phyloP scores from a whole-genome alignment of 441 rosid genomes.

The Erodium chrysanthum region DNA sequence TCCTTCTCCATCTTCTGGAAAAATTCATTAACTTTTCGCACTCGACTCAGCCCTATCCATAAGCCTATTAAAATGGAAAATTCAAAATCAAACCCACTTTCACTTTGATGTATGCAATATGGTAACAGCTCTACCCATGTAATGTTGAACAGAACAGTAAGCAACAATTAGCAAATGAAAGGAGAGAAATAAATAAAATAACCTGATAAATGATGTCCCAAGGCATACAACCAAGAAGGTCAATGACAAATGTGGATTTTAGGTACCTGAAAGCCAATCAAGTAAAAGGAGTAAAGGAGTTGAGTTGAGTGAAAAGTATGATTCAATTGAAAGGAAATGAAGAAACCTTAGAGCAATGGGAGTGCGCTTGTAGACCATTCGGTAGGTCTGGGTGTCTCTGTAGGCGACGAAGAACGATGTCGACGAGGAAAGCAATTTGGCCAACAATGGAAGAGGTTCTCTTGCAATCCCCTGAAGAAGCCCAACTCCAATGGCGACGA shows the following conservation, averaged over 20 bases:
- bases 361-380: slow-evolving; percentile 45
- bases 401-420: slow-evolving; percentile 61
- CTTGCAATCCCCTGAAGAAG: slow-evolving; percentile 80
- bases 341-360: slow-evolving; percentile 65
- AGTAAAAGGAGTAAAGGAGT: neutral
- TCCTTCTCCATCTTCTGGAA: slow-evolving; percentile 66
- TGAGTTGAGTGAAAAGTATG: neutral
- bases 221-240: slow-evolving; percentile 74
- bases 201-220: slow-evolving; percentile 92
- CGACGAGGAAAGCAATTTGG: slow-evolving; percentile 72
- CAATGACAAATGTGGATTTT: slow-evolving; percentile 61
- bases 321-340: neutral
- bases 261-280: slow-evolving; percentile 45
- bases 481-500: slow-evolving; percentile 96
- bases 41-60: slow-evolving; percentile 78
- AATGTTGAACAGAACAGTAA: neutral
- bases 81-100: slow-evolving; percentile 5
- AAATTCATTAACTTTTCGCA: slow-evolving; percentile 43
- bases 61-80: slow-evolving; percentile 31
- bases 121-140: neutral
- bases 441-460: slow-evolving; percentile 64
- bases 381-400: slow-evolving; percentile 56
- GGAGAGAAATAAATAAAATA: slow-evolving; percentile 15
- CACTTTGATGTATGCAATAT: neutral
- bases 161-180: neutral